Percentiles rank a stretch among this genome's conserved stretches.
Conservation (phyloP, 306 rosid genomes). For the Glycine latifolia region DNA sequence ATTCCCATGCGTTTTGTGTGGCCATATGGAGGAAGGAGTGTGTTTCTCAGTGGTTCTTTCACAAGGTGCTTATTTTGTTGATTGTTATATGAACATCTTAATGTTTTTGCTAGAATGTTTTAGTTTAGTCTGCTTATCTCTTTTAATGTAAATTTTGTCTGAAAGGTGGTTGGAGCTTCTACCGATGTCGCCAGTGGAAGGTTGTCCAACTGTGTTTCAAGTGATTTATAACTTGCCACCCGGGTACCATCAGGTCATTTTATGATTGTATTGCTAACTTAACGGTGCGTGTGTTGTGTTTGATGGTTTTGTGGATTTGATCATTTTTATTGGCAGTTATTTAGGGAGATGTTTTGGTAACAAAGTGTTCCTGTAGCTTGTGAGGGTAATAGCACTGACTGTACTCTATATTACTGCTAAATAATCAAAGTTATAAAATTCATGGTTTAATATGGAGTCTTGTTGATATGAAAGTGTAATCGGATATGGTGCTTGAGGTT, state of each 20-base stretch:
- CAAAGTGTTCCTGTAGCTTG: slow-evolving; percentile 13
- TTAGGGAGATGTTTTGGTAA: not conserved
- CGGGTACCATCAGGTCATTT: slow-evolving; percentile 89
- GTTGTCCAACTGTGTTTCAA: slow-evolving; percentile 91
- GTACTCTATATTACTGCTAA: slow-evolving; percentile 6
- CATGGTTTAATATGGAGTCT: slow-evolving; percentile 14
- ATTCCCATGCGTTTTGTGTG: slow-evolving; percentile 94
- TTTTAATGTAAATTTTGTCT: slow-evolving; percentile 20
- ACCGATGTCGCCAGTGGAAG: slow-evolving; percentile 91
- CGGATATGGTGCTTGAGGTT: slow-evolving; percentile 11
- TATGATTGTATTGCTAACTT: slow-evolving; percentile 34
- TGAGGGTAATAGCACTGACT: slow-evolving; percentile 16
- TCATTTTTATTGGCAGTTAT: slow-evolving; percentile 27
- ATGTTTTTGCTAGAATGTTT: slow-evolving; percentile 23
- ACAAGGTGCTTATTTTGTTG: slow-evolving; percentile 62
- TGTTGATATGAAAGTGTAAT: slow-evolving; percentile 16
- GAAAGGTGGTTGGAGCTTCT: slow-evolving; percentile 89
- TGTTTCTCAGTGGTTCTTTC: slow-evolving; percentile 86
- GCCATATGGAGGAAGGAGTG: slow-evolving; percentile 92
- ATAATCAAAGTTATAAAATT: not conserved
- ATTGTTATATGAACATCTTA: slow-evolving; percentile 1
- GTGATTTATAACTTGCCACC: slow-evolving; percentile 80
- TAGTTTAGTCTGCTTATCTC: slow-evolving; percentile 1
- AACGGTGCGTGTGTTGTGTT: not conserved
- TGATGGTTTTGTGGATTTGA: slow-evolving; percentile 6